Evolutionary conservation across 345 rosid species (phyloP).

Genomic region (Anastatica hierochuntica): DNA sequence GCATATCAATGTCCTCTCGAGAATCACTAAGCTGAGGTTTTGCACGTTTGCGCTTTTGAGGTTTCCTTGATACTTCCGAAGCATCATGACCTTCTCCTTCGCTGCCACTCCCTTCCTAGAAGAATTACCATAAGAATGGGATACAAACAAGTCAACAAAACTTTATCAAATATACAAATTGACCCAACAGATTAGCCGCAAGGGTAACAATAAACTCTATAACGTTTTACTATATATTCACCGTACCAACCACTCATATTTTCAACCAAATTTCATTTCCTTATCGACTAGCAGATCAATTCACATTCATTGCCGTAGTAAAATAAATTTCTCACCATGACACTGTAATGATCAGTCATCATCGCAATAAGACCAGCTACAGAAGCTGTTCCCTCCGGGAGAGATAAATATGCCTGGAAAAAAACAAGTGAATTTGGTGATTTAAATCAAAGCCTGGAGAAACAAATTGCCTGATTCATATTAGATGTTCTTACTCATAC

Average conservation of each 20-base stretch:
- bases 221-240: no score
- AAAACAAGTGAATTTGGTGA: constrained; percentile 1
- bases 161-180: constrained; percentile 8
- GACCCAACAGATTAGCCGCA: constrained; percentile 2
- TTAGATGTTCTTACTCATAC: no score
- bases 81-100: constrained; percentile 58
- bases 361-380: constrained; percentile 91
- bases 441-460: not conserved
- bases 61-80: constrained; percentile 33
- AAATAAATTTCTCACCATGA: constrained; percentile 47
- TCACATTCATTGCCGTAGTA: not conserved
- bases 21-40: constrained; percentile 41
- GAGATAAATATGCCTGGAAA: constrained; percentile 82
- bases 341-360: constrained; percentile 94
- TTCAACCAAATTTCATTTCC: not conserved
- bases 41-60: constrained; percentile 53
- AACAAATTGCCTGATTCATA: not conserved
- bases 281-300: not conserved
- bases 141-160: constrained; percentile 5
- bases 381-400: constrained; percentile 93
- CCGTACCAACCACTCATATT: constrained; percentile 12
- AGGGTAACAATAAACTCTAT: constrained; percentile 4
- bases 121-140: constrained; percentile 16
- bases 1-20: constrained; percentile 37
- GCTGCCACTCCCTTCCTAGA: constrained; percentile 74